A percentile compares a stretch with the other conserved stretches of the same genome.
These are phyloP conservation scores for Aspergillus latus DNA, from an alignment of 2,329 filamentous ascomycete genomes.

Conservation along the genomic window DNA sequence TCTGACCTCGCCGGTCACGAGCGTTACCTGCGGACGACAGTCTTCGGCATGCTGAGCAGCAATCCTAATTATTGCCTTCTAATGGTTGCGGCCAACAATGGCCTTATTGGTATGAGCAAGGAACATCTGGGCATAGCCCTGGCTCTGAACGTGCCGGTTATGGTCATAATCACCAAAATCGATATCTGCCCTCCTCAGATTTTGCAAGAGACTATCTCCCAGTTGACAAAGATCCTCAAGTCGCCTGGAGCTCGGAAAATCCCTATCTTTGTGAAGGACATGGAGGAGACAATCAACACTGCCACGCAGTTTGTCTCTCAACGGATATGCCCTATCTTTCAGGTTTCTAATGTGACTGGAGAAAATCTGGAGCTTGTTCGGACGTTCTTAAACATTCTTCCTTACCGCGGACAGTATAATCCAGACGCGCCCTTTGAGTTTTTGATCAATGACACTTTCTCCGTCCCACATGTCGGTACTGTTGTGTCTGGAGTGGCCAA, in stretches of 20 bases:
- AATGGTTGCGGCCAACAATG: constrained; percentile 98
- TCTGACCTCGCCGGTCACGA: constrained; percentile 95
- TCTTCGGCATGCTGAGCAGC: constrained; percentile 90
- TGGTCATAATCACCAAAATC: constrained; percentile 97
- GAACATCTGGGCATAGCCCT: constrained; percentile 95
- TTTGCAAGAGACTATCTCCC: constrained; percentile 85
- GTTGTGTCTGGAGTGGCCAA: constrained; percentile 95
- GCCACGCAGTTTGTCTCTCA: constrained; percentile 94
- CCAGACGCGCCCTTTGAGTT: constrained; percentile 87
- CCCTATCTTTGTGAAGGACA: constrained; percentile 89
- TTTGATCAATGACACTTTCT: constrained; percentile 95
- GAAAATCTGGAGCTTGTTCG: constrained; percentile 86
- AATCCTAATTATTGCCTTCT: constrained; percentile 96
- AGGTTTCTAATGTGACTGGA: constrained; percentile 96
- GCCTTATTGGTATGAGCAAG: constrained; percentile 95
- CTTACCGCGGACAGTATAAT: constrained; percentile 91
- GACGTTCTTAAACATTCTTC: constrained; percentile 90
- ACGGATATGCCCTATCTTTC: constrained; percentile 94
- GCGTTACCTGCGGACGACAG: constrained; percentile 89
- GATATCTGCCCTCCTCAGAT: constrained; percentile 97
- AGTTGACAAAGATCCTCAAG: constrained; percentile 90
- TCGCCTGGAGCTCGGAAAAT: constrained; percentile 93
- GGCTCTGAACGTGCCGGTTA: constrained; percentile 92
- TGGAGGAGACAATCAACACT: constrained; percentile 90
- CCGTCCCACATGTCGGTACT: constrained; percentile 93